Evolutionary conservation across 164 flowering plant genomes (phyloP).

Genomic region (Umbilicus rupestris): DNA sequence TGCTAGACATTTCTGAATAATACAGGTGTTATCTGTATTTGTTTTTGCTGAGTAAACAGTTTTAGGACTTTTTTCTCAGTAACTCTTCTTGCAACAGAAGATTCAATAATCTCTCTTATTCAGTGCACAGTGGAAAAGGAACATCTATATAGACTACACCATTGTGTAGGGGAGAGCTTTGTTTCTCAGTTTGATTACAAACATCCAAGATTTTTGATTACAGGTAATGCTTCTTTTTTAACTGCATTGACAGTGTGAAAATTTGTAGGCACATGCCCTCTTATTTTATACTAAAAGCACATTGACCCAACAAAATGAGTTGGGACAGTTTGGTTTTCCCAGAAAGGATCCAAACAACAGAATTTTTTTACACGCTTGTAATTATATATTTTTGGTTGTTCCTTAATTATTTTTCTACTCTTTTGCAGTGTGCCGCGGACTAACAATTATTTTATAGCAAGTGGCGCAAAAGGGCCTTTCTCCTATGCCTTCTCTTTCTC

Average conservation of each 20-base stretch:
- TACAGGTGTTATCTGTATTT: neutral
- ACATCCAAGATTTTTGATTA: too few species aligned
- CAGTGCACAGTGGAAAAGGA: neutral
- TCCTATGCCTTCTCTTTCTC: conserved; percentile 2
- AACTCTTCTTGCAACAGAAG: neutral
- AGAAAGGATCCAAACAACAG: neutral
- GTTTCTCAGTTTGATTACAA: too few species aligned
- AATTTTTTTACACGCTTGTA: neutral
- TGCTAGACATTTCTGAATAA: neutral
- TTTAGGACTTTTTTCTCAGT: neutral
- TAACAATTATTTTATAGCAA: conserved; percentile 20
- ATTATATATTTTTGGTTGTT: conserved; percentile 3
- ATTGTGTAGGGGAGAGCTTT: too few species aligned
- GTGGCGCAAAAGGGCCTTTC: conserved; percentile 23
- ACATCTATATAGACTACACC: neutral
- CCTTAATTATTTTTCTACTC: conserved; percentile 7
- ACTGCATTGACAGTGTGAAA: too few species aligned
- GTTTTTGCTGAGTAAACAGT: neutral
- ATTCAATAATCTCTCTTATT: neutral
- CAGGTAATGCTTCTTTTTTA: too few species aligned
- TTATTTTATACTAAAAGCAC: neutral
- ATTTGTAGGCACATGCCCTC: too few species aligned
- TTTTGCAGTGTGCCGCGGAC: conserved; percentile 17
- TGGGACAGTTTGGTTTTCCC: neutral
- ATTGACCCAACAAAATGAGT: neutral